A percentile compares a stretch with the other conserved stretches of the same genome.
These are phyloP conservation scores for Aspergillus ruber DNA, from an alignment of 2,329 filamentous ascomycete genomes.

Conservation along the genomic window DNA sequence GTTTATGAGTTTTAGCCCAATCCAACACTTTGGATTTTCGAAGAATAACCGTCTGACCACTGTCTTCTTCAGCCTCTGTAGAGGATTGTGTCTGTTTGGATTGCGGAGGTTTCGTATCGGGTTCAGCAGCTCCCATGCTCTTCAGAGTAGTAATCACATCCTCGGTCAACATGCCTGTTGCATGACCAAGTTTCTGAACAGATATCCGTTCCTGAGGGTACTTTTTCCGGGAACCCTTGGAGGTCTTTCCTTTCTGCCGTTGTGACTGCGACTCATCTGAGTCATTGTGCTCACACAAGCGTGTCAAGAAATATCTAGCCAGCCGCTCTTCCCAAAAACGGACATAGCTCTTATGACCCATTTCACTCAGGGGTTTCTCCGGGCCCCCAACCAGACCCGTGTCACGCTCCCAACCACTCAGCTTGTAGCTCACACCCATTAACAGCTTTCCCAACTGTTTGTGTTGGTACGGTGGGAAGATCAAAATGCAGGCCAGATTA, in stretches of 20 bases:
- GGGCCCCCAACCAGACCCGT: slow-evolving; percentile 74
- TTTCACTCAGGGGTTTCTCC: slow-evolving; percentile 84
- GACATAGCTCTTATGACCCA: slow-evolving; percentile 75
- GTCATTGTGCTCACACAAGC: slow-evolving; percentile 16
- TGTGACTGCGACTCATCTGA: slow-evolving; percentile 22
- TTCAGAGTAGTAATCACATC: slow-evolving; percentile 73
- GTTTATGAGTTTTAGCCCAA: slow-evolving; percentile 59
- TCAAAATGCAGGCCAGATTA: slow-evolving; percentile 90
- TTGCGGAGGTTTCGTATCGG: slow-evolving; percentile 47
- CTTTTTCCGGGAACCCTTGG: slow-evolving; percentile 40
- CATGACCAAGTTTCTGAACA: slow-evolving; percentile 64
- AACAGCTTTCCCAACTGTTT: slow-evolving; percentile 81
- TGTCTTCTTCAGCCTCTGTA: slow-evolving; percentile 16
- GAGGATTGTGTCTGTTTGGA: slow-evolving; percentile 36
- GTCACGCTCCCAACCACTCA: slow-evolving; percentile 66
- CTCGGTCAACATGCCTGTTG: slow-evolving; percentile 77
- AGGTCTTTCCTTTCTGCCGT: slow-evolving; percentile 22
- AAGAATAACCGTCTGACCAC: slow-evolving; percentile 39
- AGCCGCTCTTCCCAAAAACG: slow-evolving; percentile 84
- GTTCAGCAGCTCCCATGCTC: slow-evolving; percentile 67
- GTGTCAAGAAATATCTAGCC: slow-evolving; percentile 55
- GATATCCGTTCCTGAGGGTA: slow-evolving; percentile 48
- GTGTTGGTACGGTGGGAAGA: slow-evolving; percentile 93
- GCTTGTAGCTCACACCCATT: slow-evolving; percentile 90
- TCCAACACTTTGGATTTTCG: slow-evolving; percentile 55